phyloP scores from a whole-genome alignment of 2,329 filamentous ascomycete species.

The Plectosphaerella cucumerina region DNA sequence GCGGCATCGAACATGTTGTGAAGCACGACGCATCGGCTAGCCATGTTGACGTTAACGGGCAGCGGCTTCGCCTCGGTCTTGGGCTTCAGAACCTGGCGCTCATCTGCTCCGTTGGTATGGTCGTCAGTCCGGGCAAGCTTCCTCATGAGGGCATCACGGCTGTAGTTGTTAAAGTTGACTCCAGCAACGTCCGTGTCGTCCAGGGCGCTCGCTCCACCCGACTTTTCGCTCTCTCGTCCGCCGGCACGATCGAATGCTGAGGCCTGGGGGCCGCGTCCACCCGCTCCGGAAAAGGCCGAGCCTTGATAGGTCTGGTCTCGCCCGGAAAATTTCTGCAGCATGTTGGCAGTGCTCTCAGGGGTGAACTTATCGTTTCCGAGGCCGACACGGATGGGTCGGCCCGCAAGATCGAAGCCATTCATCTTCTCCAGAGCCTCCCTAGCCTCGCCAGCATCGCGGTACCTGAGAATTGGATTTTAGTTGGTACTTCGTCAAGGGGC shows the following conservation, averaged over 20 bases:
- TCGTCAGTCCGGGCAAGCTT: constrained; percentile 97
- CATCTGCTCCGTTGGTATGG: constrained; percentile 59
- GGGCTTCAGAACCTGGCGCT: constrained; percentile 70
- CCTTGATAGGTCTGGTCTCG: constrained; percentile 78
- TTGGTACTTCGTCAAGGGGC: neutral
- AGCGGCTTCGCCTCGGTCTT: constrained; percentile 75
- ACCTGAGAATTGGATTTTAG: constrained; percentile 59
- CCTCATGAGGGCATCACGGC: constrained; percentile 96
- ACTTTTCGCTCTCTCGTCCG: constrained; percentile 84
- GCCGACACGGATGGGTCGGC: constrained; percentile 94
- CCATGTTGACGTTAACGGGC: constrained; percentile 84
- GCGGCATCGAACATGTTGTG: constrained; percentile 93
- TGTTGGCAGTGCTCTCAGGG: constrained; percentile 89
- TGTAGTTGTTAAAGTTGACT: constrained; percentile 99
- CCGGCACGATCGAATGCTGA: constrained; percentile 89
- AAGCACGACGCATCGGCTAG: constrained; percentile 87
- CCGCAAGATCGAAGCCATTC: constrained; percentile 98
- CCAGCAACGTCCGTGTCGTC: constrained; percentile 97
- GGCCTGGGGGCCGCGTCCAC: constrained; percentile 79
- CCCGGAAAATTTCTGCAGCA: constrained; percentile 87
- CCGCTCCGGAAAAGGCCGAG: constrained; percentile 85
- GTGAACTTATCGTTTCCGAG: constrained; percentile 99
- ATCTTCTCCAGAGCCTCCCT: constrained; percentile 96
- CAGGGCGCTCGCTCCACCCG: constrained; percentile 85
- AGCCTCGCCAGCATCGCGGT: constrained; percentile 84